phyloP scores from a whole-genome alignment of 805 yeast species.

The Lipomyces yamanashiensis region DNA sequence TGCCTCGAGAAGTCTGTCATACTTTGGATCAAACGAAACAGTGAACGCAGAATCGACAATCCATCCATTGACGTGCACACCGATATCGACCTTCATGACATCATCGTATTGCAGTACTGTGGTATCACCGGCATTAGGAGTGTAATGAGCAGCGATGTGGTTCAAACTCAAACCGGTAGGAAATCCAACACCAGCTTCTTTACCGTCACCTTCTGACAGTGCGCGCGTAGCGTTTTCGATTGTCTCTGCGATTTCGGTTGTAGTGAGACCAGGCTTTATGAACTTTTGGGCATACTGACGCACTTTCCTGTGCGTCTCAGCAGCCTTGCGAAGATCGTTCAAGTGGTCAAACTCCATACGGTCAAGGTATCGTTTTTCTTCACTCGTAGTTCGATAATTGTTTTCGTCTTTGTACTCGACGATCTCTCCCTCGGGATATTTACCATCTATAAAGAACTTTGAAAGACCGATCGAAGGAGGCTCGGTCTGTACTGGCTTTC shows the following conservation, averaged over 20 bases:
- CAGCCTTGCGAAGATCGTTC: slow-evolving; percentile 93
- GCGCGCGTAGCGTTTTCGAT: slow-evolving; percentile 85
- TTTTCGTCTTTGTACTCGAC: slow-evolving; percentile 73
- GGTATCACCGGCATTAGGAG: slow-evolving; percentile 94
- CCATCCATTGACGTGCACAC: slow-evolving; percentile 93
- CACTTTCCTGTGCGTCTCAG: slow-evolving; percentile 93
- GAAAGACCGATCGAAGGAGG: slow-evolving; percentile 67
- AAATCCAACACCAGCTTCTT: slow-evolving; percentile 87
- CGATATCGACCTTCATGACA: slow-evolving; percentile 95
- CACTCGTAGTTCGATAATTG: slow-evolving; percentile 73
- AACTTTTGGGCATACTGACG: slow-evolving; percentile 74
- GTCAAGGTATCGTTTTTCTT: slow-evolving; percentile 80
- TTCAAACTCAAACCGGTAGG: slow-evolving; percentile 97
- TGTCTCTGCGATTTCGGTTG: slow-evolving; percentile 85
- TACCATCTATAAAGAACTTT: slow-evolving; percentile 67
- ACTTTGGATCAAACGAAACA: slow-evolving; percentile 80
- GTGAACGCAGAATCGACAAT: slow-evolving; percentile 97
- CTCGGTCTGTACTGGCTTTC: slow-evolving; percentile 44
- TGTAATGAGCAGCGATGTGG: slow-evolving; percentile 96
- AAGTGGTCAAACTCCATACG: slow-evolving; percentile 63
- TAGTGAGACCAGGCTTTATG: slow-evolving; percentile 88
- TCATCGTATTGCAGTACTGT: slow-evolving; percentile 81
- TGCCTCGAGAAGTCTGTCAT: slow-evolving; percentile 78
- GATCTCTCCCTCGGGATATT: slow-evolving; percentile 88
- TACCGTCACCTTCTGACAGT: slow-evolving; percentile 63